These are phyloP conservation scores for Phytophthora hibernalis DNA, from an alignment of 352 stramenopile genomes.

Conservation along the genomic window DNA sequence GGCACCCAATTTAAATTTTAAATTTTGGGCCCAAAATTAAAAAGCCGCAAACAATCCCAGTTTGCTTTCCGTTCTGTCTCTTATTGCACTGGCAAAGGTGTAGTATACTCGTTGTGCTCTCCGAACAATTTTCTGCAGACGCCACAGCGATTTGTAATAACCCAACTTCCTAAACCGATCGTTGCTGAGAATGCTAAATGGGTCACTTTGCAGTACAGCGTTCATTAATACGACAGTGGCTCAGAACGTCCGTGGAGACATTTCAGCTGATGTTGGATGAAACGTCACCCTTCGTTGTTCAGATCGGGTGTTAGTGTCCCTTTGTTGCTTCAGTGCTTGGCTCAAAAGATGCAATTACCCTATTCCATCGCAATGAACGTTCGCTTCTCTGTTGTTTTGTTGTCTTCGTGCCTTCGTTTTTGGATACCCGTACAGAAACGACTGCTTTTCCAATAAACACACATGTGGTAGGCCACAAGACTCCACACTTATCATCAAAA, in stretches of 20 bases:
- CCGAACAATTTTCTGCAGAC: conserved; percentile 7
- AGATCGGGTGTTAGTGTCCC: neutral
- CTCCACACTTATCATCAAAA: no score
- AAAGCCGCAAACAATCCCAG: no score
- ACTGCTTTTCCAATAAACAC: conserved; percentile 21
- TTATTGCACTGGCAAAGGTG: no score
- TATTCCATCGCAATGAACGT: conserved; percentile 2
- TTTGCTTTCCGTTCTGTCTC: no score
- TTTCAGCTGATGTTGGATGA: conserved; percentile 28
- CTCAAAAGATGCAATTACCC: neutral
- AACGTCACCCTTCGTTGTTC: neutral
- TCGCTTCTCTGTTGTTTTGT: neutral
- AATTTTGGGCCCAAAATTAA: no score
- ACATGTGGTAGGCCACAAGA: conserved; percentile 20
- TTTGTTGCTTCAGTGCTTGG: neutral
- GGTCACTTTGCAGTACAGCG: conserved; percentile 43
- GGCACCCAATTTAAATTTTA: no score
- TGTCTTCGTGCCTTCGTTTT: neutral
- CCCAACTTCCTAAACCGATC: conserved; percentile 1
- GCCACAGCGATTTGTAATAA: conserved; percentile 23
- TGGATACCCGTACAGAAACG: conserved; percentile 22
- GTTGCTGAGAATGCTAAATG: conserved; percentile 4
- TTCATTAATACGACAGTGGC: conserved; percentile 42
- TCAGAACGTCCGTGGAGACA: conserved; percentile 12
- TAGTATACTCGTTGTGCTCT: conserved; percentile 13